A percentile compares a stretch with the other conserved stretches of the same genome.
phyloP scores from a whole-genome alignment of 495 filamentous ascomycete genomes.

The Penicillium pulvis region DNA sequence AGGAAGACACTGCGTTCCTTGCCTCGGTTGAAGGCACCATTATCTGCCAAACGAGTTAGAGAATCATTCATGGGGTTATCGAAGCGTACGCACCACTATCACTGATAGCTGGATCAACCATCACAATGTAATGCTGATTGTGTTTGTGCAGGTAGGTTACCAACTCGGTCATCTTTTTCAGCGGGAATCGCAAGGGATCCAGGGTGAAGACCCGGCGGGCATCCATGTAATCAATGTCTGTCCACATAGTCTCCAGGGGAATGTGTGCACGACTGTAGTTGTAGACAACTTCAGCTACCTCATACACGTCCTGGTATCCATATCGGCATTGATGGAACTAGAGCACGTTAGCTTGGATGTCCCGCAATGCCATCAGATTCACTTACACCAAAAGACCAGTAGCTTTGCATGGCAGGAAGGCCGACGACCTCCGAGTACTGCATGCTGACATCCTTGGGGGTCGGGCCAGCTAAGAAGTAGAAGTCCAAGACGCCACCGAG shows the following conservation, averaged over 20 bases:
- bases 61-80: neutral
- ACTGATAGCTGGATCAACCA: slow-evolving; percentile 82
- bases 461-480: slow-evolving; percentile 78
- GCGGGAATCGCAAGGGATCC: slow-evolving; percentile 71
- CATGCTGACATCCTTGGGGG: slow-evolving; percentile 67
- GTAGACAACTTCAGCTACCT: slow-evolving; percentile 76
- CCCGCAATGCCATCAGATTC: neutral
- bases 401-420: slow-evolving; percentile 75
- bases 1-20: slow-evolving; percentile 65
- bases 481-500: slow-evolving; percentile 82
- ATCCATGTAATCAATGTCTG: slow-evolving; percentile 82
- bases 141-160: slow-evolving; percentile 71
- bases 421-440: slow-evolving; percentile 76
- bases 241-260: slow-evolving; percentile 89
- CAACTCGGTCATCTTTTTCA: slow-evolving; percentile 66
- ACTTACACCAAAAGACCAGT: slow-evolving; percentile 74
- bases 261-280: slow-evolving; percentile 78
- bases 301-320: slow-evolving; percentile 75
- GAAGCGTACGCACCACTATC: slow-evolving; percentile 32
- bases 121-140: slow-evolving; percentile 79
- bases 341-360: slow-evolving; percentile 3
- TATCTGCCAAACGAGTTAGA: slow-evolving; percentile 40
- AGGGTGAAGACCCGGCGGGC: slow-evolving; percentile 68
- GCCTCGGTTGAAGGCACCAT: slow-evolving; percentile 66
- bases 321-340: slow-evolving; percentile 81